phyloP scores from a whole-genome alignment of 2,329 filamentous ascomycete genomes.

The Alternaria rosae region DNA sequence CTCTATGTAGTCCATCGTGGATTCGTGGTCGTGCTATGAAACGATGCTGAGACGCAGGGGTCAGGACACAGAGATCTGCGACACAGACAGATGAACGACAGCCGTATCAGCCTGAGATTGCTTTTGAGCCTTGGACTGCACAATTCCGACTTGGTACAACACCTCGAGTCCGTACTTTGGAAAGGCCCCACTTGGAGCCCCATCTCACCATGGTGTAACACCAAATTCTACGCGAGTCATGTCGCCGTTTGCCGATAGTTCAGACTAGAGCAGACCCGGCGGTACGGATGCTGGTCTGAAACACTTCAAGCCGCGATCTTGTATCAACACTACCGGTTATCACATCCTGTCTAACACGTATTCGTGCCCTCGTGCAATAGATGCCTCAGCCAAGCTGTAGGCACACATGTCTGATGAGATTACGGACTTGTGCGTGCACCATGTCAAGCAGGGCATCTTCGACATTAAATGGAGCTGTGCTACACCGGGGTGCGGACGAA shows the following conservation, averaged over 20 bases:
- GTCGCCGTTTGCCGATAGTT: background rate
- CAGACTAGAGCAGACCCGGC: background rate
- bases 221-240: slow-evolving; percentile 1
- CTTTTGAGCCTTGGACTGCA: slow-evolving; percentile 9
- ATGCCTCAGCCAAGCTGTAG: slow-evolving; percentile 26
- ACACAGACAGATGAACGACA: slow-evolving; percentile 26
- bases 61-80: slow-evolving; percentile 27
- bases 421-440: background rate
- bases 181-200: background rate
- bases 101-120: slow-evolving; percentile 15
- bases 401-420: background rate
- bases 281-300: slow-evolving; percentile 9
- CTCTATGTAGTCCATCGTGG: slow-evolving; percentile 19
- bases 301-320: slow-evolving; percentile 9
- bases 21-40: slow-evolving; percentile 34
- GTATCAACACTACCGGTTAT: slow-evolving; percentile 14
- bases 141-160: background rate
- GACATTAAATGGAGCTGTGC: background rate
- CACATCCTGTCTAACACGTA: slow-evolving; percentile 5
- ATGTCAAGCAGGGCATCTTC: background rate
- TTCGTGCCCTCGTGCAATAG: slow-evolving; percentile 19
- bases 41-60: slow-evolving; percentile 43
- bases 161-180: background rate
- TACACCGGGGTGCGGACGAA: background rate
- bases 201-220: slow-evolving; percentile 5